Conservation (phyloP, 371 early-diverging fungal species). For the Nematocida sp. region DNA sequence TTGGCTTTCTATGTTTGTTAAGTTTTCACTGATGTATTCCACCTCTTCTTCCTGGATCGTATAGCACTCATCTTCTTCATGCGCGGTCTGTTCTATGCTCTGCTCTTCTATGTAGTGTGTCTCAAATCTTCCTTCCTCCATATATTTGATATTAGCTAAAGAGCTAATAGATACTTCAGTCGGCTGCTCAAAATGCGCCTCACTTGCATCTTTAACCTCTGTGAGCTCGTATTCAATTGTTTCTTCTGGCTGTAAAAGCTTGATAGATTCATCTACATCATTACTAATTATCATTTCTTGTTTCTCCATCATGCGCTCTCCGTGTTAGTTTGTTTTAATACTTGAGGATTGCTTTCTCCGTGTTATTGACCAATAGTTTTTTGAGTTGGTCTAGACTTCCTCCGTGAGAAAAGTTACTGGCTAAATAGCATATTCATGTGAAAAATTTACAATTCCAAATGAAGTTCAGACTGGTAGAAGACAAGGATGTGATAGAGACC, state of each 20-base stretch:
- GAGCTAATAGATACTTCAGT: slow-evolving; percentile 5
- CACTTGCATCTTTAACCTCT: background rate
- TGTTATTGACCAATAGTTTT: background rate
- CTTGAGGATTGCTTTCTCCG: slow-evolving; percentile 6
- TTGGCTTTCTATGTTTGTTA: background rate
- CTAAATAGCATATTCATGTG: slow-evolving; percentile 4
- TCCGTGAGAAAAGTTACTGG: background rate
- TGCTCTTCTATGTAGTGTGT: slow-evolving; percentile 1
- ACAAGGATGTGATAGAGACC: background rate
- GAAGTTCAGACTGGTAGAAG: slow-evolving; percentile 24
- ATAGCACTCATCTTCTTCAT: background rate
- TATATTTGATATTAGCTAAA: slow-evolving; percentile 17
- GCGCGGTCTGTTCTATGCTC: background rate
- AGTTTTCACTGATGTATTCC: background rate
- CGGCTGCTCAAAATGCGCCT: background rate
- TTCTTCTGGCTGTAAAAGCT: background rate
- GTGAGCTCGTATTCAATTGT: background rate
- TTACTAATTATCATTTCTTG: slow-evolving; percentile 16
- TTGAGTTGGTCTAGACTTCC: background rate
- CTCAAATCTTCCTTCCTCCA: background rate
- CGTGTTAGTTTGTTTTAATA: background rate
- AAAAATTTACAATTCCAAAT: slow-evolving; percentile 29
- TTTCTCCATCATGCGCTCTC: slow-evolving; percentile 19
- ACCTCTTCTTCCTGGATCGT: background rate
- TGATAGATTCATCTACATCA: background rate